These are phyloP conservation scores for Chamaecrista fasciculata DNA, from an alignment of 306 rosid genomes.

Conservation along the genomic window DNA sequence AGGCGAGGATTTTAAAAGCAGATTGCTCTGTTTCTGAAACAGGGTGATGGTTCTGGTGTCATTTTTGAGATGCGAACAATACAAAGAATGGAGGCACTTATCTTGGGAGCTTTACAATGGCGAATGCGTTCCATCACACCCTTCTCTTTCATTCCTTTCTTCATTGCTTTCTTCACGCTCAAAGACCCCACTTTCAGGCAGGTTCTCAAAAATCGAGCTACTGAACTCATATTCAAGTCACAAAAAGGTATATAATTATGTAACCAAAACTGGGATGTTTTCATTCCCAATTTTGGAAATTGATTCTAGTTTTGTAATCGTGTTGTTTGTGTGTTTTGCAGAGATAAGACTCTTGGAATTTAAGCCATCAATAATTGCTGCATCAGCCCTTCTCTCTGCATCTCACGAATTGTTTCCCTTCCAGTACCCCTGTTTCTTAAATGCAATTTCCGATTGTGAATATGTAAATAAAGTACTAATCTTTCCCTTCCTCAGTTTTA, in stretches of 20 bases:
- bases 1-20: not conserved
- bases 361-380: constrained; percentile 72
- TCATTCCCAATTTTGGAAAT: not conserved
- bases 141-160: constrained; percentile 65
- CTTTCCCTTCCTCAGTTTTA: not conserved
- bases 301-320: not conserved
- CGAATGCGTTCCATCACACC: constrained; percentile 88
- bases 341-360: constrained; percentile 57
- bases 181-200: constrained; percentile 44
- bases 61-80: constrained; percentile 65
- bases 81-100: constrained; percentile 63
- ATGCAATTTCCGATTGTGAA: constrained; percentile 49
- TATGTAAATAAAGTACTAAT: constrained; percentile 55
- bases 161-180: constrained; percentile 46
- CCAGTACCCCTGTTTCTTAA: constrained; percentile 54
- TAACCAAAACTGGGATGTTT: not conserved
- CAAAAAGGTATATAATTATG: constrained; percentile 50
- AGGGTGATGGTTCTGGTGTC: constrained; percentile 58
- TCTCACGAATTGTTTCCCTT: constrained; percentile 65
- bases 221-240: constrained; percentile 61
- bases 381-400: constrained; percentile 70
- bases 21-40: constrained; percentile 3
- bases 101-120: constrained; percentile 79
- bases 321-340: constrained; percentile 30
- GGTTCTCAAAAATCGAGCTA: constrained; percentile 62